Evolutionary conservation across 2,329 filamentous ascomycete genomes (phyloP), one percentile per base, ranked within the genome.

Genomic region (Xylariaceae sp.): DNA sequence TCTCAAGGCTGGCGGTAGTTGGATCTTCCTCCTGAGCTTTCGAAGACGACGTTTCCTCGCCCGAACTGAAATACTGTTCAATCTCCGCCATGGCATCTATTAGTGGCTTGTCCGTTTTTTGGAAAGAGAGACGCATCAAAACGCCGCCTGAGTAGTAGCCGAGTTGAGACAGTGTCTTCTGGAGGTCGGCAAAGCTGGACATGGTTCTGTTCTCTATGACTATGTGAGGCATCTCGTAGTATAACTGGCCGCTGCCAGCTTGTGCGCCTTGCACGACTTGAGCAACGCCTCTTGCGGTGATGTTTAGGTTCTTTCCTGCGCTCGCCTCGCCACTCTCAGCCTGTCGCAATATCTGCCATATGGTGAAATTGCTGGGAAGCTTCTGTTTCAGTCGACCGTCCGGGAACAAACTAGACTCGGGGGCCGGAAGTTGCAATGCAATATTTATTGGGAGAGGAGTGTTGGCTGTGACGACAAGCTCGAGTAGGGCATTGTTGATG

Each of bases 331-430:
- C 85, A 57, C 87, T 87, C 71, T 99, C 94, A 60, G 97, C 96
- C 66, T 94, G 90, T 54, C 94, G 87, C 51, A 99, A 69, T 28
- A 97, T 78, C 60, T 90, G 82, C 94, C 94, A 99, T 70, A 99
- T 69, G 16, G 90, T 89, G 34, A 90, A 89, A 59, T 90, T 88
- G 69, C 89, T 96, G 1, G 92, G 86, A 55, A 97, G 91, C 66
- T 94, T 96, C 67, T 94, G 86, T 50, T 85, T 83, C 39, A 96
- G 72, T 31, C 91, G 84, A 19, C 84, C 83, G 58, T 82, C 83
- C 31, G 79, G 80, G 17, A 81, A 77, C 45, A 79, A 76, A 42
- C 75, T 76, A 17, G 80, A 83, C 66, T 94, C 88, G 18, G 85
- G 82, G 34, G 86, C 79, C 3, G 90, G 89, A 28, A 97, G 76